Evolutionary conservation across 768 basidiomycete genomes (phyloP).

Genomic region (Phlebiopsis gigantea): DNA sequence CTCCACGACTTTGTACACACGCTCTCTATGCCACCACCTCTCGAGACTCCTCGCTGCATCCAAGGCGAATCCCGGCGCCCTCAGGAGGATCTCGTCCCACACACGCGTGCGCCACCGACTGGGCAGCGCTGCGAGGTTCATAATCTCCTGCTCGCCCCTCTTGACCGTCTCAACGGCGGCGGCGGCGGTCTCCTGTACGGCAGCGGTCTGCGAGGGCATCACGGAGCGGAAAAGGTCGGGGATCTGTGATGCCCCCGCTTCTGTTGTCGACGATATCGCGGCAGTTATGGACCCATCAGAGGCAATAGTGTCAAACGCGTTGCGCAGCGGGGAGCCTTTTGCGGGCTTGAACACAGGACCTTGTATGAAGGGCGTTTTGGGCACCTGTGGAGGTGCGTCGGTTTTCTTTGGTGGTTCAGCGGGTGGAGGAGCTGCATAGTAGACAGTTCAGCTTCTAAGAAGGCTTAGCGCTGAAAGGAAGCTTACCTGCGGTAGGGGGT

Average conservation of each 20-base stretch:
- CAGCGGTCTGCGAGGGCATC: constrained; percentile 12
- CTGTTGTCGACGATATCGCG: constrained; percentile 45
- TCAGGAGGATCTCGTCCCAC: constrained; percentile 16
- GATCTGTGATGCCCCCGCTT: constrained; percentile 40
- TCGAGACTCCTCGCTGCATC: constrained; percentile 23
- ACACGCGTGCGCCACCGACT: constrained; percentile 12
- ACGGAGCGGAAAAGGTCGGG: constrained; percentile 48
- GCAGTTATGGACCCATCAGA: constrained; percentile 42
- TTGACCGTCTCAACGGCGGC: constrained; percentile 21
- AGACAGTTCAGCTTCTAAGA: constrained; percentile 8
- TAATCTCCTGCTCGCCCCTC: constrained; percentile 24
- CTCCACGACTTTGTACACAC: constrained; percentile 48
- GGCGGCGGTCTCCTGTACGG: constrained; percentile 12
- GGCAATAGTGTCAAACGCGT: constrained; percentile 50
- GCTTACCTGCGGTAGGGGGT: constrained; percentile 25
- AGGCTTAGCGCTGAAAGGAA: neutral
- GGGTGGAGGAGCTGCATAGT: constrained; percentile 10
- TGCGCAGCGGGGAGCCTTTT: constrained; percentile 44
- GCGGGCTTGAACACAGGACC: constrained; percentile 41
- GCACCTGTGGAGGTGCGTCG: constrained; percentile 34
- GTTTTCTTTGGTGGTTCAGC: constrained; percentile 24
- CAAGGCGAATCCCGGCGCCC: constrained; percentile 29
- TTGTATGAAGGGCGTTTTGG: constrained; percentile 30
- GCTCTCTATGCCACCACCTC: constrained; percentile 55
- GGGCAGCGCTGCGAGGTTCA: constrained; percentile 8